A percentile compares a stretch with the other conserved stretches of the same genome.
Conservation (phyloP, 1,139 yeast genomes). For the Kodamaea anthophila region DNA sequence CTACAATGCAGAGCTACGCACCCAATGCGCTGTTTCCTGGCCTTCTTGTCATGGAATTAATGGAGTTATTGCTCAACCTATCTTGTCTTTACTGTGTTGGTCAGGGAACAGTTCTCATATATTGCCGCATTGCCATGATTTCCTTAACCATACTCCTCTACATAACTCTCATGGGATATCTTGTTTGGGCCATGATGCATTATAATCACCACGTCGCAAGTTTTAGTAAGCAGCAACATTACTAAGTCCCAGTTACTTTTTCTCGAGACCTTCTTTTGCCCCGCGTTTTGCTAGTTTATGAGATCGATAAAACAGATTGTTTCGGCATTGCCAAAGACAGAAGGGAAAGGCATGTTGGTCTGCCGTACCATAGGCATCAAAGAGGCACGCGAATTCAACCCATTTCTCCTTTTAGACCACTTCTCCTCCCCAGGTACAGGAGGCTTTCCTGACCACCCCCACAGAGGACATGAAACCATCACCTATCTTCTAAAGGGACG, state of each 20-base stretch:
- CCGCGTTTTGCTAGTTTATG: no score
- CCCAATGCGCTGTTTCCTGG: not conserved
- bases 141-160: not conserved
- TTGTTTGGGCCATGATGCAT: no score
- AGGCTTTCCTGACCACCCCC: conserved; percentile 92
- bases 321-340: conserved; percentile 68
- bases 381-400: conserved; percentile 62
- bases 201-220: no score
- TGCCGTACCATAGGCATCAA: conserved; percentile 74
- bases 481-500: conserved; percentile 70
- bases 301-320: conserved; percentile 22
- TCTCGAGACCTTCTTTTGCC: no score
- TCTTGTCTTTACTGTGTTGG: not conserved
- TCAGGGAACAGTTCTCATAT: not conserved
- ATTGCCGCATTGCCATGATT: not conserved
- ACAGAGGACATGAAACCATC: conserved; percentile 85
- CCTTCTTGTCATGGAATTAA: not conserved
- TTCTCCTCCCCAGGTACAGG: conserved; percentile 38
- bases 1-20: not conserved
- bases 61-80: conserved; percentile 1
- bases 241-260: no score
- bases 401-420: conserved; percentile 82
- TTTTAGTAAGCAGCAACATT: no score
- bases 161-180: no score
- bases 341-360: conserved; percentile 85